Percentiles rank a stretch among this genome's conserved stretches.
Evolutionary conservation across 179 eudicot species (phyloP).

Genomic region (Heliamphora pulchella): DNA sequence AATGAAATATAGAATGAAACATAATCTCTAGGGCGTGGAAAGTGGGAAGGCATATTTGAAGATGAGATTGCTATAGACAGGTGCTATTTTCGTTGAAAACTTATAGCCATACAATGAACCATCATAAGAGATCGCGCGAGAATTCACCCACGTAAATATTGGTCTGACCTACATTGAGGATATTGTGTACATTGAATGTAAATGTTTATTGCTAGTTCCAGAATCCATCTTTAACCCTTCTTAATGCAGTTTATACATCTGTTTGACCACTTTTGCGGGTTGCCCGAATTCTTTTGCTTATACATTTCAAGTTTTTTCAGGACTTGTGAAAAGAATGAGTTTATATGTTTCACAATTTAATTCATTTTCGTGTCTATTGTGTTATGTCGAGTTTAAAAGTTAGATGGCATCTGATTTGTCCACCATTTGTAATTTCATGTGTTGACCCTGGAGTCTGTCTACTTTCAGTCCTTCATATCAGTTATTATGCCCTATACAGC

Average conservation of each 20-base stretch:
- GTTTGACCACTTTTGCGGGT: background rate
- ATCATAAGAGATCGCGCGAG: too few relatives aligned
- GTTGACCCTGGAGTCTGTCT: background rate
- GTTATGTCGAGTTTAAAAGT: background rate
- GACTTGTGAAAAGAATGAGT: constrained; percentile 8
- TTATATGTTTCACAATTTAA: background rate
- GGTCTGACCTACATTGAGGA: background rate
- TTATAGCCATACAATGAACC: too few relatives aligned
- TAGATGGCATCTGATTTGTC: background rate
- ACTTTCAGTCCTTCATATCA: background rate
- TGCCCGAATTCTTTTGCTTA: background rate
- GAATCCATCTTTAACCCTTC: background rate
- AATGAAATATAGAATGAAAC: background rate
- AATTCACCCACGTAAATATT: background rate
- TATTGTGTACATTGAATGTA: background rate
- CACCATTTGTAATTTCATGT: background rate
- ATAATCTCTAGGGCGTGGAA: background rate
- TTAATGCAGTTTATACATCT: background rate
- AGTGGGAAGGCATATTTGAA: background rate
- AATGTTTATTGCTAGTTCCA: background rate
- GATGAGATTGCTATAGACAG: background rate
- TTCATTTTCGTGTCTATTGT: background rate
- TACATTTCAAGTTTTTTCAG: background rate
- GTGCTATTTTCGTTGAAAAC: too few relatives aligned
- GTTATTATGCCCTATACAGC: background rate